These are phyloP conservation scores for Ascosphaera apis DNA, from an alignment of 2,329 filamentous ascomycete genomes.

Conservation along the genomic window DNA sequence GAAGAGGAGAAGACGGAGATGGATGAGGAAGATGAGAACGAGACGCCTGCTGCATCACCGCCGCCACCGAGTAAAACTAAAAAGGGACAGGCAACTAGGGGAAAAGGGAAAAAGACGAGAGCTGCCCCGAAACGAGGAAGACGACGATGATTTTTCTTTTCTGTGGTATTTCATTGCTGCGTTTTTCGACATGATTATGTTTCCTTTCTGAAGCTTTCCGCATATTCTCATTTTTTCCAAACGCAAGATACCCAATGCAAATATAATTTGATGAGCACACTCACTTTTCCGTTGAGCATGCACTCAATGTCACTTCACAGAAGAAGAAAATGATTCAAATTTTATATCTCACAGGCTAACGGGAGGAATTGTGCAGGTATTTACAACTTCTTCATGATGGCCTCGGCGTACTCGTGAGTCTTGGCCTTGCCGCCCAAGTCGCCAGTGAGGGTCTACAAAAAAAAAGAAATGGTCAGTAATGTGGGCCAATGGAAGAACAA, in stretches of 20 bases:
- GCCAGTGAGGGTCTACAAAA: slow-evolving; percentile 49
- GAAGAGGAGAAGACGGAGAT: slow-evolving; percentile 16
- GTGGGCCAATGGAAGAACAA: background rate
- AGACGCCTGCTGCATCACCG: slow-evolving; percentile 13
- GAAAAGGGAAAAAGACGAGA: slow-evolving; percentile 11
- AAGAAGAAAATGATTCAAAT: no score
- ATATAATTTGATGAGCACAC: no score
- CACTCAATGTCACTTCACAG: no score
- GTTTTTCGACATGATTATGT: no score
- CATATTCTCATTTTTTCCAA: no score
- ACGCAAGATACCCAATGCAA: no score
- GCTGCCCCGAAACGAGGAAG: slow-evolving; percentile 15
- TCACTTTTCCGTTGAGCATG: no score
- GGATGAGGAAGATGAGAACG: slow-evolving; percentile 16
- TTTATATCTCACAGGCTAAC: no score
- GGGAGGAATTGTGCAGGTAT: no score
- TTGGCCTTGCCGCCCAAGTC: slow-evolving; percentile 92
- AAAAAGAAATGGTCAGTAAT: slow-evolving; percentile 5
- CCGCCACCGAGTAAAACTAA: slow-evolving; percentile 16
- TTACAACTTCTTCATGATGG: slow-evolving; percentile 53
- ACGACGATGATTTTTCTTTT: slow-evolving; percentile 7
- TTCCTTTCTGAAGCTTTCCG: no score
- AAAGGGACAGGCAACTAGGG: slow-evolving; percentile 5
- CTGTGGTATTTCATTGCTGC: no score
- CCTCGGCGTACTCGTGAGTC: slow-evolving; percentile 79